Conservation (phyloP, 164 flowering plant genomes). For the Buxus sempervirens region DNA sequence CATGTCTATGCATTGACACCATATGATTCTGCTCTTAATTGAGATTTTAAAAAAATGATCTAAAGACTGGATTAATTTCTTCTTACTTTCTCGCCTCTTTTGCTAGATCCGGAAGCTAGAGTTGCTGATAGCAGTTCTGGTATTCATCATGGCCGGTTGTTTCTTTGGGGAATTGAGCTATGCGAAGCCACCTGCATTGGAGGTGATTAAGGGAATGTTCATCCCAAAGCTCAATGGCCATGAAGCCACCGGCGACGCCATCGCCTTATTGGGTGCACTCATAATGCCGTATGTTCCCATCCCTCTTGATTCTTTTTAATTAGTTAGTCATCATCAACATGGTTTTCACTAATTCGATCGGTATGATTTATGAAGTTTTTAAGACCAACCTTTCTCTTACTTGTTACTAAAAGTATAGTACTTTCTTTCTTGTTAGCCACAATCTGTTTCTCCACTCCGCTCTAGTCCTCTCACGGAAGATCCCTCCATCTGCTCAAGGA, state of each 20-base stretch:
- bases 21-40: not conserved
- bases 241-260: conserved; percentile 15
- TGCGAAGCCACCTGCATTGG: conserved; percentile 15
- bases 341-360: too few relatives aligned
- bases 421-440: conserved; percentile 47
- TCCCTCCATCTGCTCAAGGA: conserved; percentile 61
- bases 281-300: conserved; percentile 18
- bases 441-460: conserved; percentile 93
- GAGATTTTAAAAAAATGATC: not conserved
- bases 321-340: too few relatives aligned
- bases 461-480: conserved; percentile 81
- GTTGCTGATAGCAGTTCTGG: conserved; percentile 12
- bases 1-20: too few relatives aligned
- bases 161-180: conserved; percentile 15
- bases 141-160: conserved; percentile 17
- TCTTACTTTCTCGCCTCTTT: not conserved
- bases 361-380: too few relatives aligned
- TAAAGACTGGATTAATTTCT: not conserved
- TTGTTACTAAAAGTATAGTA: too few relatives aligned
- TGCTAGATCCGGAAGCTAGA: conserved; percentile 20
- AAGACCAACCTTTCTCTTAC: too few relatives aligned
- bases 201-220: conserved; percentile 16
- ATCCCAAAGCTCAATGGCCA: conserved; percentile 17
- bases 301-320: not conserved
- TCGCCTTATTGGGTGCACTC: conserved; percentile 21